Evolutionary conservation across 2,329 filamentous ascomycete genomes (phyloP).

Genomic region (Talaromyces funiculosus): DNA sequence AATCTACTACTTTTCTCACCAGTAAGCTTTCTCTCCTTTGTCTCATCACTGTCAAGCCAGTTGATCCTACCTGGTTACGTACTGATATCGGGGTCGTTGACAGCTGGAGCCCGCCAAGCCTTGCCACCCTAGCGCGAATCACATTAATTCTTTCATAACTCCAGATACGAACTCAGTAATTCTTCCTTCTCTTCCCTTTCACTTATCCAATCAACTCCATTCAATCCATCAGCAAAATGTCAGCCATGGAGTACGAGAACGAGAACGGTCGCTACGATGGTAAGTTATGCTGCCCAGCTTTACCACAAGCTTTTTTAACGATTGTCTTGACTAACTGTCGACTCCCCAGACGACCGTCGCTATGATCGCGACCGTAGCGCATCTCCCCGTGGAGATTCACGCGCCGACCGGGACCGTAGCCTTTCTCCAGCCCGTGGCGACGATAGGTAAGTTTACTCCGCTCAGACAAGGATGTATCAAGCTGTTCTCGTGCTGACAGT

Average conservation of each 20-base stretch:
- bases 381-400: conserved; percentile 56
- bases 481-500: conserved; percentile 8
- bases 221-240: conserved; percentile 28
- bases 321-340: not conserved
- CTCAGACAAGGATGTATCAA: not conserved
- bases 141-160: conserved; percentile 1
- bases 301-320: not conserved
- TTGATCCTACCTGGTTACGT: not conserved
- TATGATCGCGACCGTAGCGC: conserved; percentile 63
- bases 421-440: conserved; percentile 56
- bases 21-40: too few species aligned
- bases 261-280: conserved; percentile 62
- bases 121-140: conserved; percentile 5
- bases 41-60: not conserved
- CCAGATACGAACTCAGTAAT: not conserved
- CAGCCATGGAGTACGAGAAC: conserved; percentile 59
- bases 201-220: conserved; percentile 8
- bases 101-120: conserved; percentile 11
- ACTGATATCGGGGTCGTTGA: not conserved
- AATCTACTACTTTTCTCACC: not conserved
- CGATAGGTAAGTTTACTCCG: conserved; percentile 41
- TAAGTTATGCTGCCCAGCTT: conserved; percentile 34
- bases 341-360: conserved; percentile 51
- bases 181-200: not conserved
- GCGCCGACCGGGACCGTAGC: conserved; percentile 55